A percentile compares a stretch with the other conserved stretches of the same genome.
Conservation (phyloP, 1,139 yeast species). For the Wickerhamomyces sp. region DNA sequence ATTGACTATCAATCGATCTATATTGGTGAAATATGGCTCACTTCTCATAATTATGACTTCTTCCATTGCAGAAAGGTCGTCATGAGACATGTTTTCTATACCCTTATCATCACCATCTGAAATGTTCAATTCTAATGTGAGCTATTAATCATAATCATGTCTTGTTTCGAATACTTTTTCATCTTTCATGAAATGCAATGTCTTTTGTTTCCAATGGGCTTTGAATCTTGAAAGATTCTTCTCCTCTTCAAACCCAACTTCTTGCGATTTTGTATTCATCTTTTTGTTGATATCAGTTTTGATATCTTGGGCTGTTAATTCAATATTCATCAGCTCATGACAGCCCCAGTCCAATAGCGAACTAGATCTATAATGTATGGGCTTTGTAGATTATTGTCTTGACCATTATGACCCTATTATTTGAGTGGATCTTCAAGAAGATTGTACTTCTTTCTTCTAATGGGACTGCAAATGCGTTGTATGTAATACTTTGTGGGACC, state of each 20-base stretch:
- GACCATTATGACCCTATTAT: constrained; percentile 4
- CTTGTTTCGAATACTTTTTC: not conserved
- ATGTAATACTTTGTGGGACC: not conserved
- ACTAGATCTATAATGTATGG: not conserved
- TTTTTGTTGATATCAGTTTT: constrained; percentile 3
- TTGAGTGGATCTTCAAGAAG: constrained; percentile 1
- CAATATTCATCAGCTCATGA: constrained; percentile 3
- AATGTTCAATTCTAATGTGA: too few relatives aligned
- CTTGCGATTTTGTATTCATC: not conserved
- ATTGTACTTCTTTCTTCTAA: not conserved
- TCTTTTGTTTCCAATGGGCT: not conserved
- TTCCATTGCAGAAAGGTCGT: too few relatives aligned
- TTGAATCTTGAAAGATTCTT: not conserved
- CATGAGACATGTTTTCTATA: too few relatives aligned
- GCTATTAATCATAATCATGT: too few relatives aligned
- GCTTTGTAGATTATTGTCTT: constrained; percentile 11
- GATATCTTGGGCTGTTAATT: constrained; percentile 4
- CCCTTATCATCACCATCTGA: too few relatives aligned
- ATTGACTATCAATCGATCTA: too few relatives aligned
- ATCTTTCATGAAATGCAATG: constrained; percentile 1
- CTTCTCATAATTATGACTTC: too few relatives aligned
- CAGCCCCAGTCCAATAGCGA: constrained; percentile 4
- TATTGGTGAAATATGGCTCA: too few relatives aligned
- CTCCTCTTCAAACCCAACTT: not conserved
- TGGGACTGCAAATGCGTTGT: constrained; percentile 8